Evolutionary conservation across 176 grass and related monocot species (phyloP).

Genomic region (Bonia amplexicaulis): DNA sequence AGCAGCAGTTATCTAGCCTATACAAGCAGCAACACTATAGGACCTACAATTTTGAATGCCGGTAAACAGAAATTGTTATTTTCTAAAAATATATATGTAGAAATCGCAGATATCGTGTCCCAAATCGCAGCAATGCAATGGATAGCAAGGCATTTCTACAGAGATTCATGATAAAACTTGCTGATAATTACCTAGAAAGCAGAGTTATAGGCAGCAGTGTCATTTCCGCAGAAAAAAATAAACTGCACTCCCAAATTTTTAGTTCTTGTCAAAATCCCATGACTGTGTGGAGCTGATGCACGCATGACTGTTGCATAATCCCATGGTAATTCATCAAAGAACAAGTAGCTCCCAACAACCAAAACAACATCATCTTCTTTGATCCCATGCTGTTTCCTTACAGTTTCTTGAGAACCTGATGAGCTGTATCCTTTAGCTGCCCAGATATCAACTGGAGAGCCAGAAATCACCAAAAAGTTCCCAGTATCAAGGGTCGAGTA

Average conservation of each 20-base stretch:
- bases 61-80: background rate
- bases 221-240: slow-evolving; percentile 82
- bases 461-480: slow-evolving; percentile 93
- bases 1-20: background rate
- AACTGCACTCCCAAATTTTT: slow-evolving; percentile 53
- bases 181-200: slow-evolving; percentile 59
- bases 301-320: slow-evolving; percentile 58
- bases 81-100: background rate
- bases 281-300: slow-evolving; percentile 54
- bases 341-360: slow-evolving; percentile 70
- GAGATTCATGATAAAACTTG: slow-evolving; percentile 2
- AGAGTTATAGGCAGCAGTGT: slow-evolving; percentile 52
- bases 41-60: background rate
- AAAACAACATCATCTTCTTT: slow-evolving; percentile 67
- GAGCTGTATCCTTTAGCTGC: slow-evolving; percentile 44
- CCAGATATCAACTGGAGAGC: slow-evolving; percentile 65
- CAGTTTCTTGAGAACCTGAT: slow-evolving; percentile 45
- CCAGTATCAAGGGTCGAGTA: slow-evolving; percentile 66
- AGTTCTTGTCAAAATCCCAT: slow-evolving; percentile 48
- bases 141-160: background rate
- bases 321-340: slow-evolving; percentile 81
- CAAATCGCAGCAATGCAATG: background rate
- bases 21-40: background rate
- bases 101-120: background rate
- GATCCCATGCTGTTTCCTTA: slow-evolving; percentile 60